Evolutionary conservation across 768 basidiomycete genomes (phyloP).

Genomic region (Collybia nuda): DNA sequence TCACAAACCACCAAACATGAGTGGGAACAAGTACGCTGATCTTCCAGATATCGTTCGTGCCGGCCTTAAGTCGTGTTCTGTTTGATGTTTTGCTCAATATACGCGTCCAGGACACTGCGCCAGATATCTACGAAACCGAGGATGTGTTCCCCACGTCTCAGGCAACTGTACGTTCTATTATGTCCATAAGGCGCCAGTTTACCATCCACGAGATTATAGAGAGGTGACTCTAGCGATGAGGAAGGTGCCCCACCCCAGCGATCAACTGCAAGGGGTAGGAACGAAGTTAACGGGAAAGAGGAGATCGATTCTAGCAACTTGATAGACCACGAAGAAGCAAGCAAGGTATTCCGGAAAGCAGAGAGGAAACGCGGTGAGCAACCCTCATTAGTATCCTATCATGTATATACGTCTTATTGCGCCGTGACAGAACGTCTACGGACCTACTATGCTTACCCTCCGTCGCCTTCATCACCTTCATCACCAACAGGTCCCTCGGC

Average conservation of each 20-base stretch:
- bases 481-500: conserved; percentile 34
- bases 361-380: conserved; percentile 59
- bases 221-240: conserved; percentile 67
- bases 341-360: conserved; percentile 67
- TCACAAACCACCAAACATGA: conserved; percentile 52
- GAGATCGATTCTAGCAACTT: conserved; percentile 70
- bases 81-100: conserved; percentile 1
- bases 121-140: conserved; percentile 90
- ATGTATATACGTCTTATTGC: background rate
- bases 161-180: conserved; percentile 42
- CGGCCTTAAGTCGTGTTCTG: conserved; percentile 5
- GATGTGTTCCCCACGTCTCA: conserved; percentile 63
- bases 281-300: conserved; percentile 46
- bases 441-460: conserved; percentile 67
- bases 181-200: conserved; percentile 4
- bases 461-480: conserved; percentile 55
- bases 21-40: conserved; percentile 77
- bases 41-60: conserved; percentile 86
- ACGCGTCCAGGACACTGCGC: conserved; percentile 74
- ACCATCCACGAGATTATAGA: conserved; percentile 31
- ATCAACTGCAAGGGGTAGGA: conserved; percentile 33
- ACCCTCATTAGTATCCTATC: background rate
- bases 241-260: conserved; percentile 47
- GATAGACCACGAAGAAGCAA: conserved; percentile 67
- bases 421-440: conserved; percentile 42